Percentiles rank a stretch among this genome's conserved stretches.
These are phyloP conservation scores for Ceratocystis lukuohia DNA, from an alignment of 2,329 filamentous ascomycete genomes.

Conservation along the genomic window DNA sequence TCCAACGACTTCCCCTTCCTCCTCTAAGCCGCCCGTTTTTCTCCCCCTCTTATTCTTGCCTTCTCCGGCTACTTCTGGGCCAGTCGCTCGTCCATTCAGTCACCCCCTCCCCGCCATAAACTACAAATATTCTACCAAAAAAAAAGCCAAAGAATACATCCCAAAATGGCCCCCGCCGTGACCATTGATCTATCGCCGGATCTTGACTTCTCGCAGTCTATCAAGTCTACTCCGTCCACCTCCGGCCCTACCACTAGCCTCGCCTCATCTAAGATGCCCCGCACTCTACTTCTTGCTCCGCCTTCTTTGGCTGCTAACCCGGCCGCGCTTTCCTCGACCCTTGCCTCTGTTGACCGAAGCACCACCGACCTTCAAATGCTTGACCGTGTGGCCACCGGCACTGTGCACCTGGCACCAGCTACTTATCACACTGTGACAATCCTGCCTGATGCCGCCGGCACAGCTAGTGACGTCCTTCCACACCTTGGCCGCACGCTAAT, in stretches of 20 bases:
- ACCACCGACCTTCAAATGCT: slow-evolving; percentile 93
- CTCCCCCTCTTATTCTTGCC: background rate
- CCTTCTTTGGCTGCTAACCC: slow-evolving; percentile 81
- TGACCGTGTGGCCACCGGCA: slow-evolving; percentile 71
- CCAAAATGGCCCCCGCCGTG: slow-evolving; percentile 38
- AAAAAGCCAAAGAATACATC: no score
- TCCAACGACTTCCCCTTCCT: background rate
- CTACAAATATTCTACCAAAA: slow-evolving; percentile 23
- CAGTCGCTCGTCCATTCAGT: background rate
- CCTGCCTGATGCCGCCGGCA: slow-evolving; percentile 62
- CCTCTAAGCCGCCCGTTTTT: background rate
- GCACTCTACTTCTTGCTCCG: slow-evolving; percentile 76
- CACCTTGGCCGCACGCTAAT: slow-evolving; percentile 57
- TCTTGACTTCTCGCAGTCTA: slow-evolving; percentile 30
- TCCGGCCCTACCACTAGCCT: slow-evolving; percentile 24
- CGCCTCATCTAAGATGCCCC: slow-evolving; percentile 29
- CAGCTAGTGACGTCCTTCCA: slow-evolving; percentile 45
- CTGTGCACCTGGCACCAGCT: slow-evolving; percentile 59
- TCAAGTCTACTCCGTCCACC: slow-evolving; percentile 24
- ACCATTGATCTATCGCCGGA: slow-evolving; percentile 44
- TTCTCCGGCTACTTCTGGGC: background rate
- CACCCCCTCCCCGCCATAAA: background rate
- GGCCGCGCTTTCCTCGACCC: slow-evolving; percentile 56
- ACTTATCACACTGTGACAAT: slow-evolving; percentile 80
- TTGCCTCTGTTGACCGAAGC: slow-evolving; percentile 59